A percentile compares a stretch with the other conserved stretches of the same genome.
Conservation (phyloP, 1,284 basidiomycete genomes). For the Hypsizygus ulmarius region DNA sequence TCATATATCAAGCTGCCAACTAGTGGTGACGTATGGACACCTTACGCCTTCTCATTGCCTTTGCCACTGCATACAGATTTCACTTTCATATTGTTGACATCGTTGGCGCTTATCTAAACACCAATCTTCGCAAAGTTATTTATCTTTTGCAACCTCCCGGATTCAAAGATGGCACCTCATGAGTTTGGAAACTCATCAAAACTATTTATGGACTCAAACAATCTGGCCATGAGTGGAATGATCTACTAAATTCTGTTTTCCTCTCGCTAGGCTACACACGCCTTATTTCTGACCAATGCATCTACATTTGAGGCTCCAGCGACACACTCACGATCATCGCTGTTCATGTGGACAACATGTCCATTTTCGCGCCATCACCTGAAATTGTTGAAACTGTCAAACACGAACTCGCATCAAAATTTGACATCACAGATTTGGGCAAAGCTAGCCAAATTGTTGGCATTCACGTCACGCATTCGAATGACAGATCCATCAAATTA, state of each 20-base stretch:
- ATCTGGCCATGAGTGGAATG: constrained; percentile 25
- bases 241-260: constrained; percentile 20
- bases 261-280: constrained; percentile 17
- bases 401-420: constrained; percentile 21
- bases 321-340: constrained; percentile 25
- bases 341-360: constrained; percentile 25
- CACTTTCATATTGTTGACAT: constrained; percentile 34
- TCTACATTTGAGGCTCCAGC: constrained; percentile 24
- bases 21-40: constrained; percentile 28
- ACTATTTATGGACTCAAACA: constrained; percentile 36
- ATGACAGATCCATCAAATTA: constrained; percentile 23
- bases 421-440: constrained; percentile 32
- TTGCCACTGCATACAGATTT: constrained; percentile 26
- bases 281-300: constrained; percentile 28
- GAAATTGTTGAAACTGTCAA: constrained; percentile 23
- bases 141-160: constrained; percentile 32
- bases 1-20: too few species aligned
- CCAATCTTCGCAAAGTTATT: constrained; percentile 27
- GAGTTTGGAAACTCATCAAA: constrained; percentile 22
- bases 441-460: constrained; percentile 31
- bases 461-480: constrained; percentile 27
- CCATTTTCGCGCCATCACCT: constrained; percentile 16
- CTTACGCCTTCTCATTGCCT: constrained; percentile 29
- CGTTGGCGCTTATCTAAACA: constrained; percentile 31
- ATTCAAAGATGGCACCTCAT: constrained; percentile 22